Base-by-base conservation (phyloP, 768 basidiomycete genomes). In the Boletus pseudopeckii region DNA sequence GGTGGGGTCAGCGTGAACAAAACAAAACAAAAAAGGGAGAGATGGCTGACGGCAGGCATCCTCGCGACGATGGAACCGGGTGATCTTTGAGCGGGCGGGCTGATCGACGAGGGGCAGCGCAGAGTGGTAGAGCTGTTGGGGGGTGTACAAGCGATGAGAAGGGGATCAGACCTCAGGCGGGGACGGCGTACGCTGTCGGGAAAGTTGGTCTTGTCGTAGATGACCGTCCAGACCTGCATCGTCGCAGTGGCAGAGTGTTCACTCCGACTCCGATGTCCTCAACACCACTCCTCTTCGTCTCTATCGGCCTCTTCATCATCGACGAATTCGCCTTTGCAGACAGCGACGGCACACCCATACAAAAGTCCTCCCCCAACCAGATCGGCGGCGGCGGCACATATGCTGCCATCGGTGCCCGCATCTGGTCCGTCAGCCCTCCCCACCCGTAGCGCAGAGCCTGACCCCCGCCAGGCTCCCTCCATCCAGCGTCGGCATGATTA, bases 341-440 rank as follows among this genome's bases (percentile, higher is more conserved):
- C 47, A 8, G 4, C 37, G 81, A 86, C 81, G 87, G 78, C 83
- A 67, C 33, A 38, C 26, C 46, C 22, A 8, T 36, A 24, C 46
- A 36, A 47, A 24, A 36, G 8, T 38, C 47, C 11, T 8, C 28
- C 24, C 47, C 26, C 0, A 14, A 11, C 37, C 45, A 93, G 84
- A 92, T 95, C 58, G 93, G 93, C 24, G 93, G 93, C 0, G 94
- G 90, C 1, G 93, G 93, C 3, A 90, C 87, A 0, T 90, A 89
- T 69, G 88, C 89, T 48, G 74, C 78, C 39, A 77, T 96, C 41
- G 93, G 90, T 3, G 85, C 90, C 24, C 80, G 93, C 44, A 82
- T 94, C 65, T 95, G 90, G 88, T 88, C 54, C 44, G 55, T 45
- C 22, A 2, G 6, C 30, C 13, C 37, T 3, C 34, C n/a, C 5